Conservation (phyloP, 208 protist genomes). For the Trypanosoma conorhini region DNA sequence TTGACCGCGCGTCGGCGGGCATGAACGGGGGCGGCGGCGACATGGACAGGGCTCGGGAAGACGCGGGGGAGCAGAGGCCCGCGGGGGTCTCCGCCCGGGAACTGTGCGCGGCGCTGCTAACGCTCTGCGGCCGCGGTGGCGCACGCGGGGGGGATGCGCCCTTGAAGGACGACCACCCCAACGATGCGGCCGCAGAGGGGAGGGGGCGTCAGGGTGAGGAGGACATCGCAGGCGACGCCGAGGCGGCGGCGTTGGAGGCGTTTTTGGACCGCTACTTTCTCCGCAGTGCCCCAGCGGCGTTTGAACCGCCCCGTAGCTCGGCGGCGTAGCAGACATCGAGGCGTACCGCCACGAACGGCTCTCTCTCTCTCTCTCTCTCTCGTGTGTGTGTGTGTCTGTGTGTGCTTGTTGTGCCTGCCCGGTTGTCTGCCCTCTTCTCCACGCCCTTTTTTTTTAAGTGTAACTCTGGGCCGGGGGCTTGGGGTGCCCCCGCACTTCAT, state of each 20-base stretch:
- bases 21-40: conserved; percentile 11
- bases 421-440: too few species aligned
- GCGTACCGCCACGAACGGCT: too few species aligned
- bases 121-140: conserved; percentile 9
- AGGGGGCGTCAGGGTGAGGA: too few species aligned
- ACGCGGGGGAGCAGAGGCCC: not conserved
- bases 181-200: not conserved
- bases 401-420: too few species aligned
- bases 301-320: conserved; percentile 19
- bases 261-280: conserved; percentile 30
- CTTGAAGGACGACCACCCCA: too few species aligned
- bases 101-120: conserved; percentile 6
- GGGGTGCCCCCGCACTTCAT: too few species aligned
- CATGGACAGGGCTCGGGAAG: not conserved
- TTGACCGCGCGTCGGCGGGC: conserved; percentile 10
- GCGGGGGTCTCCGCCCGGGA: conserved; percentile 4
- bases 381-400: too few species aligned
- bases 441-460: too few species aligned
- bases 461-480: too few species aligned
- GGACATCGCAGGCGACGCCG: not conserved
- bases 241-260: conserved; percentile 6
- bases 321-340: conserved; percentile 5
- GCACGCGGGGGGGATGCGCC: not conserved
- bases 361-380: conserved; percentile 8
- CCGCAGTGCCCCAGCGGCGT: conserved; percentile 20